phyloP scores from a whole-genome alignment of 345 rosid species.

The Aethionema arabicum region DNA sequence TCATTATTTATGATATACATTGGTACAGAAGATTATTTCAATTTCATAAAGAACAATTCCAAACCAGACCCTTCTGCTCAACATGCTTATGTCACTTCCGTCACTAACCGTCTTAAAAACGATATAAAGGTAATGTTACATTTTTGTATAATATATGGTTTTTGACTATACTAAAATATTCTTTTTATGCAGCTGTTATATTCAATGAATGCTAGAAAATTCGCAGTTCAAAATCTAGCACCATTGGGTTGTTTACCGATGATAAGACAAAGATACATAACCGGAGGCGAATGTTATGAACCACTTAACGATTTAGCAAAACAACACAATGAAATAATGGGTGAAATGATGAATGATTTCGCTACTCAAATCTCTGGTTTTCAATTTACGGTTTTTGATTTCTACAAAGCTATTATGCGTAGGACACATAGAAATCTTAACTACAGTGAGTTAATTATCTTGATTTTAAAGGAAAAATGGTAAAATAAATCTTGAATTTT shows the following conservation, averaged over 20 bases:
- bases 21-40: constrained; percentile 30
- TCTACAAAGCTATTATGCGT: constrained; percentile 31
- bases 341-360: constrained; percentile 16
- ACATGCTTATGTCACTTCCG: constrained; percentile 24
- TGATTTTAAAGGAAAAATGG: too few relatives aligned
- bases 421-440: constrained; percentile 20
- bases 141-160: background rate
- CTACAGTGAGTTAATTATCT: constrained; percentile 17
- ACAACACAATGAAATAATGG: constrained; percentile 36
- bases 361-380: constrained; percentile 13
- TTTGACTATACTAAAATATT: background rate
- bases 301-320: constrained; percentile 26
- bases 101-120: constrained; percentile 6
- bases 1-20: constrained; percentile 30
- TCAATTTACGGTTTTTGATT: constrained; percentile 39
- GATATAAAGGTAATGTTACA: constrained; percentile 18
- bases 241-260: constrained; percentile 44
- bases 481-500: background rate
- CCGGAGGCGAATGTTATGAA: constrained; percentile 20
- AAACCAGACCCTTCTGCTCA: constrained; percentile 27
- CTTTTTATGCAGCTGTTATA: constrained; percentile 27
- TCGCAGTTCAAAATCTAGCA: constrained; percentile 24
- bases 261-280: constrained; percentile 8
- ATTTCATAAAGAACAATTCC: constrained; percentile 18
- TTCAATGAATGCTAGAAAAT: constrained; percentile 37